phyloP scores from a whole-genome alignment of 352 stramenopile genomes.

The Phytophthora hybrid region DNA sequence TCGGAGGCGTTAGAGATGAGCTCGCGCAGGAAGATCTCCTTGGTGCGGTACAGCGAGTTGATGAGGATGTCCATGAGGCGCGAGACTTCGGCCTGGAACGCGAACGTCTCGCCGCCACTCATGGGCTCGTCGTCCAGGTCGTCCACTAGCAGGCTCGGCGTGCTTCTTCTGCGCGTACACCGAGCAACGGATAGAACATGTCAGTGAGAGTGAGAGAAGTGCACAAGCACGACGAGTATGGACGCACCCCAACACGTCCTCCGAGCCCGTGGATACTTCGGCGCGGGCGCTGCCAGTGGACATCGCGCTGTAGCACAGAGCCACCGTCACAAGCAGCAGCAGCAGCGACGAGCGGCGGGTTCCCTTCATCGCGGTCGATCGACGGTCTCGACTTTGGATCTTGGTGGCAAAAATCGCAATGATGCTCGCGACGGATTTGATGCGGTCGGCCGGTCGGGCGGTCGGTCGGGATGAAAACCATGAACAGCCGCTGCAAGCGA shows the following conservation, averaged over 20 bases:
- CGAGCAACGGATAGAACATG: slow-evolving; percentile 2
- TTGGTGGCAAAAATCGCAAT: slow-evolving; percentile 35
- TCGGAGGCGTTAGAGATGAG: slow-evolving; percentile 99
- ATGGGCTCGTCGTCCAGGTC: slow-evolving; percentile 56
- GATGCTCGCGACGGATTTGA: slow-evolving; percentile 14
- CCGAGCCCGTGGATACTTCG: slow-evolving; percentile 48
- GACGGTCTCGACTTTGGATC: slow-evolving; percentile 4
- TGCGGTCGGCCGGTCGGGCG: slow-evolving; percentile 12
- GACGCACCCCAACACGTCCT: slow-evolving; percentile 54
- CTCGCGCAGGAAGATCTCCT: slow-evolving; percentile 99
- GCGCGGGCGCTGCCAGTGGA: slow-evolving; percentile 32
- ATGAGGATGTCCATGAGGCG: slow-evolving; percentile 99
- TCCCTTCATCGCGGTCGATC: slow-evolving; percentile 22
- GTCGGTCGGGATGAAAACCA: slow-evolving; percentile 1
- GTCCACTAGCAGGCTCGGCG: slow-evolving; percentile 50
- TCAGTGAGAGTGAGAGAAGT: not conserved
- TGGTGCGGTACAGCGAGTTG: slow-evolving; percentile 98
- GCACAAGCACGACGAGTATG: not conserved
- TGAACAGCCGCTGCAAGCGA: slow-evolving; percentile 24
- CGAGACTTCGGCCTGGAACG: slow-evolving; percentile 97
- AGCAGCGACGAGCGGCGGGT: slow-evolving; percentile 33
- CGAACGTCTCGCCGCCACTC: slow-evolving; percentile 84
- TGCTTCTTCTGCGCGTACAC: slow-evolving; percentile 36
- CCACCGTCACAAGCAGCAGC: slow-evolving; percentile 49
- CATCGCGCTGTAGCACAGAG: slow-evolving; percentile 46